phyloP scores from a whole-genome alignment of 805 yeast species.

The Metschnikowia shivogae region DNA sequence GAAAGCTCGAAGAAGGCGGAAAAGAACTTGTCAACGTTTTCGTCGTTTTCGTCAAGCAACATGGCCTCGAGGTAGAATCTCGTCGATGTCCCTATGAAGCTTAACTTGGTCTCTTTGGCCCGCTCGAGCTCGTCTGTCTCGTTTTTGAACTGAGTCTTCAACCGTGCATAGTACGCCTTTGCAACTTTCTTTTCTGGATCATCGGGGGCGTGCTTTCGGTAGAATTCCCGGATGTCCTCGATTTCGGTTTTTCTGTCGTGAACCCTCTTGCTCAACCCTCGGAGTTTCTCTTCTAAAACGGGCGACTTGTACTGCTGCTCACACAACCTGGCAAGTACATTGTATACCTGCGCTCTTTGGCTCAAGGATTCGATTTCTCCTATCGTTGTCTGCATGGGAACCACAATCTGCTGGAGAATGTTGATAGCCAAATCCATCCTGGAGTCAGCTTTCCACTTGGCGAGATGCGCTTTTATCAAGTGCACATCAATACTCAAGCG shows the following conservation, averaged over 20 bases:
- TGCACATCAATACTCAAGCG: slow-evolving; percentile 18
- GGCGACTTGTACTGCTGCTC: slow-evolving; percentile 54
- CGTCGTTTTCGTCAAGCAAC: slow-evolving; percentile 37
- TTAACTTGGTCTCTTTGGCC: slow-evolving; percentile 34
- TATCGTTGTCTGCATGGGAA: slow-evolving; percentile 33
- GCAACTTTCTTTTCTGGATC: slow-evolving; percentile 50
- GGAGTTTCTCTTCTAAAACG: slow-evolving; percentile 41
- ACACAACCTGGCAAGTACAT: slow-evolving; percentile 68
- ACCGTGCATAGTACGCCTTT: slow-evolving; percentile 46
- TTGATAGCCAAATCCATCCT: slow-evolving; percentile 60
- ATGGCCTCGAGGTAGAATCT: slow-evolving; percentile 57
- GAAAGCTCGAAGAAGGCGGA: slow-evolving; percentile 77
- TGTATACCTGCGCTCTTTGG: slow-evolving; percentile 46
- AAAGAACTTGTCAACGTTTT: slow-evolving; percentile 70
- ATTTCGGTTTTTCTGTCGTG: slow-evolving; percentile 44
- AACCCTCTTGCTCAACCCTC: slow-evolving; percentile 38
- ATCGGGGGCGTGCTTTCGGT: slow-evolving; percentile 36
- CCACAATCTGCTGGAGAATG: slow-evolving; percentile 56
- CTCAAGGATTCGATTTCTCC: slow-evolving; percentile 12
- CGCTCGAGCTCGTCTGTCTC: slow-evolving; percentile 46
- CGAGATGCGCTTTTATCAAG: slow-evolving; percentile 42
- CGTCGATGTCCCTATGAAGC: slow-evolving; percentile 51
- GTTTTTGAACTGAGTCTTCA: slow-evolving; percentile 43
- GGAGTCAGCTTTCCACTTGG: slow-evolving; percentile 69
- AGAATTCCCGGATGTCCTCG: slow-evolving; percentile 43